Conservation (phyloP, 2,329 filamentous ascomycete genomes). For the Zelopaecilomyces penicillatus region DNA sequence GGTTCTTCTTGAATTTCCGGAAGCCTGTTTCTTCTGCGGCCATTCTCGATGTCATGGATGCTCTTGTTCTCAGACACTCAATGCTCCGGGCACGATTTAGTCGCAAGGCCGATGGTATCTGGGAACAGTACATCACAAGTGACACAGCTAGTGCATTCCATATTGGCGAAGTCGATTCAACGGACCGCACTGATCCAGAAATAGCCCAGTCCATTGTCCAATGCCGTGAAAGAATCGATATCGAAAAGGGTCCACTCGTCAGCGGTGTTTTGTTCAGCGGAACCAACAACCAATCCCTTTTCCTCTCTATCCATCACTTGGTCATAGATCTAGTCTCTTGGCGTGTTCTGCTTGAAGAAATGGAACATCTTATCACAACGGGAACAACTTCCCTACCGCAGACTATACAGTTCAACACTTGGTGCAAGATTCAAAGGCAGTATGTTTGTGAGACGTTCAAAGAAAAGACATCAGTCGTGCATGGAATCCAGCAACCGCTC, state of each 20-base stretch:
- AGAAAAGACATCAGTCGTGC: background rate
- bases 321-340: conserved; percentile 13
- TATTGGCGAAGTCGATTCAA: background rate
- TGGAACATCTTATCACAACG: conserved; percentile 9
- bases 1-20: conserved; percentile 5
- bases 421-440: background rate
- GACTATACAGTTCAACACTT: background rate
- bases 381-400: background rate
- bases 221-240: background rate
- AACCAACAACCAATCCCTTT: background rate
- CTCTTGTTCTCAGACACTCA: background rate
- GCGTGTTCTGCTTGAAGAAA: conserved; percentile 9
- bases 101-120: background rate
- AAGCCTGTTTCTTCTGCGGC: background rate
- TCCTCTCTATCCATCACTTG: conserved; percentile 8
- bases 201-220: background rate
- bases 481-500: background rate
- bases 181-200: no score
- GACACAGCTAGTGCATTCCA: conserved; percentile 1
- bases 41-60: background rate
- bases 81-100: conserved; percentile 2
- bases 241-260: conserved; percentile 1
- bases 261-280: background rate
- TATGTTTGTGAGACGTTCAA: background rate
- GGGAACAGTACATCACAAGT: background rate